phyloP scores from a whole-genome alignment of 2,329 filamentous ascomycete genomes.

The Aspergillus aculeatinus region DNA sequence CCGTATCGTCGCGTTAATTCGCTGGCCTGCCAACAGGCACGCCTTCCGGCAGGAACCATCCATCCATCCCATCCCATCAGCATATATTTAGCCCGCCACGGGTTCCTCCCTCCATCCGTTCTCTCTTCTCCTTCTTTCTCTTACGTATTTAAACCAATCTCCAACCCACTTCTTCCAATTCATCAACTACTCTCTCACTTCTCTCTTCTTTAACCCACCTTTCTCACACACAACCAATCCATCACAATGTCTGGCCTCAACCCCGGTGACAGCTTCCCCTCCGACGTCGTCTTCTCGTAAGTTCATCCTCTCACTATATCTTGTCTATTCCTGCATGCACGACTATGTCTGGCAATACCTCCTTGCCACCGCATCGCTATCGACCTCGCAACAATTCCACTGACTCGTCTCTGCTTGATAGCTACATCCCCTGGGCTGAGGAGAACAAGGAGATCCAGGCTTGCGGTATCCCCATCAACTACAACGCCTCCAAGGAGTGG shows the following conservation, averaged over 20 bases:
- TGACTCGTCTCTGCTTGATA: conserved; percentile 29
- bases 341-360: not conserved
- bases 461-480: conserved; percentile 76
- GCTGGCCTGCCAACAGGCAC: conserved; percentile 10
- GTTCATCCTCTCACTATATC: conserved; percentile 27
- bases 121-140: conserved; percentile 7
- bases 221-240: conserved; percentile 12
- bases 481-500: conserved; percentile 76
- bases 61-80: conserved; percentile 1
- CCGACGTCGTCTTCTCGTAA: conserved; percentile 73
- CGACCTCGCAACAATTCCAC: not conserved
- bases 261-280: conserved; percentile 79
- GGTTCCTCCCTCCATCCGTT: conserved; percentile 12
- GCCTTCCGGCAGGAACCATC: conserved; percentile 17
- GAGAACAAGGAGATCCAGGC: conserved; percentile 67
- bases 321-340: not conserved
- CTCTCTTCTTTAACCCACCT: conserved; percentile 6
- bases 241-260: conserved; percentile 66
- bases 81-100: conserved; percentile 24
- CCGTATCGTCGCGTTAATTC: conserved; percentile 7
- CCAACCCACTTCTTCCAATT: conserved; percentile 12
- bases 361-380: not conserved
- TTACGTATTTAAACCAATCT: conserved; percentile 19
- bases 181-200: conserved; percentile 10
- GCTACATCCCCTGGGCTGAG: conserved; percentile 73